Evolutionary conservation across 331 rosid genomes (phyloP), one percentile per base, ranked within the genome.

Genomic region (Erythrophleum ivorense): DNA sequence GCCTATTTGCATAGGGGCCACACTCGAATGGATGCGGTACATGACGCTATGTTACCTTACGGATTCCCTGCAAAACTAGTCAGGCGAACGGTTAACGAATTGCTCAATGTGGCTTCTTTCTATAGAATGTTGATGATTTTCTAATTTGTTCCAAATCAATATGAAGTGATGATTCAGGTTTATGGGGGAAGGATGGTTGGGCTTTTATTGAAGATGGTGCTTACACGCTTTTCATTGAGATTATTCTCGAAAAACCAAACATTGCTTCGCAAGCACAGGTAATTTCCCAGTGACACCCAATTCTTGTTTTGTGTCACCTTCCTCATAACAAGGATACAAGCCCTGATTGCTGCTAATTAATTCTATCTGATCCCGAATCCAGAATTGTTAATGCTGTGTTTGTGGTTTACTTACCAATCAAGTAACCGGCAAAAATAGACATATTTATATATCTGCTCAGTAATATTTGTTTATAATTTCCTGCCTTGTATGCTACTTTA

Each of bases 141-240:
- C 29, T 8, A 0, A 6, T 80, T 71, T 34, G 0, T 21, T 14
- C 2, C 38, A 14, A 31, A 9, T 78, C 7, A 29, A 15, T 78
- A 50, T 31, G 41, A 2, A 57, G 34, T 24, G 29, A 24, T 24
- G 29, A 24, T 62, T 63, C 41, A 86, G 86, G 87, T 86, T 75
- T 86, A 86, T n/a, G 88, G 84, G 2, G 86, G 86, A 62, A 60
- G 9, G 77, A 82, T 0, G 84, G 86, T 0, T 86, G 89, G 89
- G 64, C 79, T 18, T 86, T 86, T 40, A 64, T 86, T 16, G 89
- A 86, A 80, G 87, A 80, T 2, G 33, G 55, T 0, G 64, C 74
- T 71, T 86, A 83, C 77, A 38, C 66, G 43, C 73, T 78, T 12
- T 85, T 83, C 10, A 80, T 86, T 9, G 82, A 86, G 0, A 55